Percentiles rank a stretch among this genome's conserved stretches.
Conservation (phyloP, 331 rosid genomes). For the Cucumis variabilis region DNA sequence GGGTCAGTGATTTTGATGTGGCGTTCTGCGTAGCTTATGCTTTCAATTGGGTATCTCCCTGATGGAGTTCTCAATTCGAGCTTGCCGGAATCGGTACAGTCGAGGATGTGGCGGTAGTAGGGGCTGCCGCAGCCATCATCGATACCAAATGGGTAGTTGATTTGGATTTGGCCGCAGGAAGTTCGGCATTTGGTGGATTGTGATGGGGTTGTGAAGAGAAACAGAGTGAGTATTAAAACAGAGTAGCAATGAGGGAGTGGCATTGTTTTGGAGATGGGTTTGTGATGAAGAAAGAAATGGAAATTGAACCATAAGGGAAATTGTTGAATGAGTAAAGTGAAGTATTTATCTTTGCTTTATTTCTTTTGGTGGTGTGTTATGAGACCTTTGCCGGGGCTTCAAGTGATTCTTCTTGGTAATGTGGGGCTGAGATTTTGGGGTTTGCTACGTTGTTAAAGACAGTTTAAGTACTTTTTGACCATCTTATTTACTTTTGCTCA, state of each 20-base stretch:
- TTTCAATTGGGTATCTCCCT: slow-evolving; percentile 72
- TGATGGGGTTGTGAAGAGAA: slow-evolving; percentile 36
- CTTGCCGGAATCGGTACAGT: slow-evolving; percentile 57
- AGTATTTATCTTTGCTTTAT: neutral
- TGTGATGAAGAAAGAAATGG: neutral
- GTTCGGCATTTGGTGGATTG: slow-evolving; percentile 71
- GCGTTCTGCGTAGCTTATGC: slow-evolving; percentile 75
- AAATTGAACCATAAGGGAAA: neutral
- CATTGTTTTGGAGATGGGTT: slow-evolving; percentile 13
- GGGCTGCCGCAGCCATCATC: slow-evolving; percentile 98
- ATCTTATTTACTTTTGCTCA: slow-evolving; percentile 9
- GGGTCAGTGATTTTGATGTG: slow-evolving; percentile 82
- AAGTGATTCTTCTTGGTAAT: neutral
- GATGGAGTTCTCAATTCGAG: slow-evolving; percentile 93
- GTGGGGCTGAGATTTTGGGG: neutral
- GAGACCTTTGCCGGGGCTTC: neutral
- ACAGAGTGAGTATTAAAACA: slow-evolving; percentile 35
- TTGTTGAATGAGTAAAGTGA: neutral
- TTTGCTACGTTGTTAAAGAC: neutral
- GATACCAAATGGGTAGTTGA: slow-evolving; percentile 84
- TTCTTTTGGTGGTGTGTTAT: neutral
- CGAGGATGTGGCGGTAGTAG: slow-evolving; percentile 71
- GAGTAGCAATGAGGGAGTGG: neutral
- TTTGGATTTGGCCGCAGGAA: slow-evolving; percentile 74
- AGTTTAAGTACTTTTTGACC: neutral